Evolutionary conservation across 164 flowering plant genomes (phyloP).

Genomic region (Nymphaea colorata): DNA sequence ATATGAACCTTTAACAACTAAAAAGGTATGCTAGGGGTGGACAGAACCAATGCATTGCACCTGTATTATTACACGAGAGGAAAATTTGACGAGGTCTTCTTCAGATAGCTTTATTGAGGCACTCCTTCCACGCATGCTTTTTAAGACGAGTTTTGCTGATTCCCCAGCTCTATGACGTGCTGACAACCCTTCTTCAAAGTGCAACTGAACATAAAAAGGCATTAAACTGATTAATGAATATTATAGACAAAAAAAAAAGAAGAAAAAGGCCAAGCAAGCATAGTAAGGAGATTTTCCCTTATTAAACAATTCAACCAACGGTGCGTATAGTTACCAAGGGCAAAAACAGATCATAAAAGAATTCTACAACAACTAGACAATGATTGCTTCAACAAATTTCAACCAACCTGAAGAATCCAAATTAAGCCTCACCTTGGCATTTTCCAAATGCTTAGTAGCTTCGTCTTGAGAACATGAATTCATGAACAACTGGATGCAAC

Average conservation of each 20-base stretch:
- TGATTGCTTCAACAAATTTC: neutral
- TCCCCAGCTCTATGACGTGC: constrained; percentile 71
- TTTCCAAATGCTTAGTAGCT: constrained; percentile 77
- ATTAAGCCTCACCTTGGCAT: constrained; percentile 57
- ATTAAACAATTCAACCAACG: no score
- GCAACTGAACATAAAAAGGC: constrained; percentile 34
- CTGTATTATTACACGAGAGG: constrained; percentile 85
- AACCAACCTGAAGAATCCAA: neutral
- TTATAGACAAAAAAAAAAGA: neutral
- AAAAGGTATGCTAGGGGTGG: no score
- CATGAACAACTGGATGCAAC: constrained; percentile 92
- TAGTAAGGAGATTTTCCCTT: neutral
- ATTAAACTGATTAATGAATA: neutral
- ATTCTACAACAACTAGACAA: no score
- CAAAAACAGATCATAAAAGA: no score
- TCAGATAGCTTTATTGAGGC: constrained; percentile 93
- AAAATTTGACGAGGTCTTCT: constrained; percentile 84
- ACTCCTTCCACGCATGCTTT: constrained; percentile 74
- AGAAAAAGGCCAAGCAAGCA: neutral
- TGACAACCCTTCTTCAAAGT: constrained; percentile 88
- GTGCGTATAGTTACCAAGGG: no score
- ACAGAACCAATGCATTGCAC: constrained; percentile 18
- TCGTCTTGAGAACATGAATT: constrained; percentile 83
- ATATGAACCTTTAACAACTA: no score
- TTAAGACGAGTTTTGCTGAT: constrained; percentile 57